Evolutionary conservation across 306 rosid species (phyloP), one percentile per base, ranked within the genome.

Genomic region (Quercus berberidifolia): DNA sequence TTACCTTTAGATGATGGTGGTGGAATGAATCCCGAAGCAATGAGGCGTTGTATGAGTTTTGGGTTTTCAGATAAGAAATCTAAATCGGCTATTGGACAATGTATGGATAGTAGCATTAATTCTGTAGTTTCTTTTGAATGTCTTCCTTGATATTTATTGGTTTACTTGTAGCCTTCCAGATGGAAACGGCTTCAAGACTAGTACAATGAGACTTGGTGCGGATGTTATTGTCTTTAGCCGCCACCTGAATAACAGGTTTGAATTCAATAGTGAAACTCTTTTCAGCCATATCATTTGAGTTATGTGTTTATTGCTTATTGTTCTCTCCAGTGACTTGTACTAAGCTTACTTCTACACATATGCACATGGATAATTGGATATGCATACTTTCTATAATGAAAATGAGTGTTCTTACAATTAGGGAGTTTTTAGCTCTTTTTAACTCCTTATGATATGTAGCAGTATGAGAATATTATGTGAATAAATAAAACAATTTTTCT

Each of bases 171-270:
- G 84, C 82, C 54, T 87, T 83, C 76, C 87, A 95, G 99, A 95
- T 89, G 99, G 99, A 83, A 95, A 95, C 88, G 99, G 99, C 79
- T 93, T 95, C 92, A 95, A 95, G 84, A 95, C 99, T 68, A 91
- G 99, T 76, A 95, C 83, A 41, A 95, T 95, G 99, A 91, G 99
- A 90, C 94, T 95, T 87, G 98, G 99, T 79, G 96, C 92, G 18
- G 99, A 95, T 89, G 98, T 81, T 69, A 87, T 94, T 77, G 97
- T 92, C 75, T 92, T 94, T 79, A 92, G 97, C 75, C 86, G 95
- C 41, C 91, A 86, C 81, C 51, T 56, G 49, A 87, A 85, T 79
- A 78, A 89, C 57, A 80, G 95, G 99, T 92, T 76, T 69, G 90
- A 4, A 59, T 85, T 83, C 19, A 56, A 69, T 75, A 33, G 26